Conservation (phyloP, 2,329 filamentous ascomycete species). For the Diaporthe humulicola region DNA sequence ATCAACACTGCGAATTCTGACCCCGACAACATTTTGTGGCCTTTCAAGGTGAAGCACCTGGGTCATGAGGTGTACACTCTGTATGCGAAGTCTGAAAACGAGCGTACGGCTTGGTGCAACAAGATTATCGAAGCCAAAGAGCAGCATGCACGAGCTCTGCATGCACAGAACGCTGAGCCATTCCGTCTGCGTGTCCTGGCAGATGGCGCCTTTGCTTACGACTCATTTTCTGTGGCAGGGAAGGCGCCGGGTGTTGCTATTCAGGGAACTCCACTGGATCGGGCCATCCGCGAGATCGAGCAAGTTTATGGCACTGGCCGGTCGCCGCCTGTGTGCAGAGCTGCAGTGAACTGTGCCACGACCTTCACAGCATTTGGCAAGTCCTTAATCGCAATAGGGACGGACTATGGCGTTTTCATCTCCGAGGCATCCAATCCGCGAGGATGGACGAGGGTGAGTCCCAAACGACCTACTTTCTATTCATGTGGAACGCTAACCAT, state of each 20-base stretch:
- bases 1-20: constrained; percentile 63
- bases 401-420: constrained; percentile 93
- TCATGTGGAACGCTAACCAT: constrained; percentile 41
- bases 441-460: constrained; percentile 87
- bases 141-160: constrained; percentile 87
- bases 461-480: constrained; percentile 1
- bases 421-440: constrained; percentile 90
- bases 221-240: constrained; percentile 69
- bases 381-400: constrained; percentile 92
- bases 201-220: constrained; percentile 90
- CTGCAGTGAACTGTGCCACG: constrained; percentile 92
- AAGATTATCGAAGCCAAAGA: constrained; percentile 97
- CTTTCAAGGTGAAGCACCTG: constrained; percentile 95
- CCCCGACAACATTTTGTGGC: constrained; percentile 89
- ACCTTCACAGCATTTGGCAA: constrained; percentile 88
- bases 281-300: constrained; percentile 91
- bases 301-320: constrained; percentile 78
- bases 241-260: constrained; percentile 80
- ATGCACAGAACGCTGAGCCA: constrained; percentile 94
- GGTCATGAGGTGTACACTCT: constrained; percentile 94
- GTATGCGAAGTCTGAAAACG: constrained; percentile 82
- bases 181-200: constrained; percentile 93
- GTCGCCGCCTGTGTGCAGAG: constrained; percentile 83
- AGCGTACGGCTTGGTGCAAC: constrained; percentile 88
- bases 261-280: constrained; percentile 89